Conservation (phyloP, 768 basidiomycete genomes). For the Boletus tylopilopsis region DNA sequence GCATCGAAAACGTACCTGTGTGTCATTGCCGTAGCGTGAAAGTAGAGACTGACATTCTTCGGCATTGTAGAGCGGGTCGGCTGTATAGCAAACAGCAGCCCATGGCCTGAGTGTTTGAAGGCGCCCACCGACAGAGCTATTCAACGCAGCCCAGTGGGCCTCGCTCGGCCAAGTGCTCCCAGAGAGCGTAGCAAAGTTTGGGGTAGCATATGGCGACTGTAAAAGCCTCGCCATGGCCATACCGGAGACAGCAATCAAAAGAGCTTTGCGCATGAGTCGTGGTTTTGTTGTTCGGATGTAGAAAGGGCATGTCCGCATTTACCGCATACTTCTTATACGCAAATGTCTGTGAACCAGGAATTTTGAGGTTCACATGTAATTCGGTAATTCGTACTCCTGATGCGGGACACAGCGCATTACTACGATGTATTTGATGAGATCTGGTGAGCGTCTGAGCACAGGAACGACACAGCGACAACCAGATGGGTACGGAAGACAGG, state of each 20-base stretch:
- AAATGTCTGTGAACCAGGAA: too few species aligned
- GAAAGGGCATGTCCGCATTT: too few species aligned
- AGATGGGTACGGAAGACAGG: too few species aligned
- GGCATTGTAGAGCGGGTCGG: conserved; percentile 16
- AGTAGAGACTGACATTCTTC: conserved; percentile 15
- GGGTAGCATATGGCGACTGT: conserved; percentile 7
- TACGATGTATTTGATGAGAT: too few species aligned
- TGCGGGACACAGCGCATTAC: too few species aligned
- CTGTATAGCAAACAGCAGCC: conserved; percentile 21
- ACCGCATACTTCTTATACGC: not conserved
- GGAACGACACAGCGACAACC: too few species aligned
- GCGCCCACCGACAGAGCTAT: conserved; percentile 13
- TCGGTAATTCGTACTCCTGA: too few species aligned
- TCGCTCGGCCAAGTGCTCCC: conserved; percentile 7
- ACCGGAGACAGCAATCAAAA: not conserved
- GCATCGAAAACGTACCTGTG: conserved; percentile 4
- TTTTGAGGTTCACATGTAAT: too few species aligned
- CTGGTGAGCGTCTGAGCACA: too few species aligned
- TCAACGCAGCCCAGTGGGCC: conserved; percentile 12
- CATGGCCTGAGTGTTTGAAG: conserved; percentile 19
- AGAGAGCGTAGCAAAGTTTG: conserved; percentile 3
- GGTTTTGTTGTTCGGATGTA: not conserved
- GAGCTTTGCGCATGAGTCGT: not conserved
- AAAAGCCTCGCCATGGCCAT: not conserved
- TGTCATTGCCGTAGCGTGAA: conserved; percentile 12